Conservation (phyloP, 306 rosid genomes). For the Citrullus mucosospermus region DNA sequence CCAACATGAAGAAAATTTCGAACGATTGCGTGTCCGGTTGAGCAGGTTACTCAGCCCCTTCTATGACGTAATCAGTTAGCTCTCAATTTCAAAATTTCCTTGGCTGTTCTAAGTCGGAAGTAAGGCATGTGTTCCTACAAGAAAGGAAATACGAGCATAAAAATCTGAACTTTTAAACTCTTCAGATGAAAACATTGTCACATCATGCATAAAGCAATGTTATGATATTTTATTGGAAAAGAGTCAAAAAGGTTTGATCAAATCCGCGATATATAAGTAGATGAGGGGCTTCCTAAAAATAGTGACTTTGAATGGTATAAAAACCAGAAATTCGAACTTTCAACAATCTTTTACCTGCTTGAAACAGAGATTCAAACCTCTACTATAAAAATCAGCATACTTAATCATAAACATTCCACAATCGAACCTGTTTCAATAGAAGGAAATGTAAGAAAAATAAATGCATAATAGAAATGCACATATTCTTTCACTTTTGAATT, state of each 20-base stretch:
- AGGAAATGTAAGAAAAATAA: not conserved
- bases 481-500: not conserved
- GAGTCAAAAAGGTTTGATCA: not conserved
- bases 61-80: slow-evolving; percentile 46
- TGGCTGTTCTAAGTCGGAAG: slow-evolving; percentile 77
- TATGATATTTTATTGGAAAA: not conserved
- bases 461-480: not conserved
- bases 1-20: not conserved
- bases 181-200: not conserved
- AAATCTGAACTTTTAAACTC: not conserved
- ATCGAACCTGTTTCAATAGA: slow-evolving; percentile 47
- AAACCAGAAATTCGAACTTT: not conserved
- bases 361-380: slow-evolving; percentile 75
- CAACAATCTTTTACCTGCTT: slow-evolving; percentile 45
- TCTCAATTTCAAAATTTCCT: slow-evolving; percentile 65
- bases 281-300: too few species aligned
- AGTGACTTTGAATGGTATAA: too few species aligned
- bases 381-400: slow-evolving; percentile 89
- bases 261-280: too few species aligned
- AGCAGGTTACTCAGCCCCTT: not conserved
- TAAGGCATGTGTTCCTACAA: slow-evolving; percentile 80
- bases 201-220: not conserved
- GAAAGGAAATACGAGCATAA: not conserved
- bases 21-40: not conserved
- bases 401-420: slow-evolving; percentile 94